Percentiles rank a stretch among this genome's conserved stretches.
These are phyloP conservation scores for Hymenoscyphus scutula DNA, from an alignment of 2,329 filamentous ascomycete species.

Conservation along the genomic window DNA sequence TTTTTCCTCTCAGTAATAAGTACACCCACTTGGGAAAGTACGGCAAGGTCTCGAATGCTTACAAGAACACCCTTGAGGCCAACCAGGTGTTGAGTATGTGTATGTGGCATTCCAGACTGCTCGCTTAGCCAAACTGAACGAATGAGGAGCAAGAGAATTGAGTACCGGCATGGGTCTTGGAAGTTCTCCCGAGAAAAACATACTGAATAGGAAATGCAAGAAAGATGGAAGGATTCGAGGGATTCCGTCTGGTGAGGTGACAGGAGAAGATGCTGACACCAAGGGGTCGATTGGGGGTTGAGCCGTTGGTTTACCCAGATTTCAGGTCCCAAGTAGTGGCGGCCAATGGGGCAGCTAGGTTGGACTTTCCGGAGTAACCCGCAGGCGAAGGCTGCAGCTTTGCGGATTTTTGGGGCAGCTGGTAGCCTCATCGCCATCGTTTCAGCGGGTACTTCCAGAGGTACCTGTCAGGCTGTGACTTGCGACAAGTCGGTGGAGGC, in stretches of 20 bases:
- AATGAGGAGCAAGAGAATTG: background rate
- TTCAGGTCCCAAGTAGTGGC: background rate
- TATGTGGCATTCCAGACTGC: background rate
- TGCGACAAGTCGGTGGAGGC: background rate
- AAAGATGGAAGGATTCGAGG: slow-evolving; percentile 2
- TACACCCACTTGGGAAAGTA: slow-evolving; percentile 1
- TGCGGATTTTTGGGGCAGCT: background rate
- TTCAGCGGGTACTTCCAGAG: background rate
- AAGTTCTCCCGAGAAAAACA: background rate
- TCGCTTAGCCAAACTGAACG: background rate
- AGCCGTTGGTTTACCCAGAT: background rate
- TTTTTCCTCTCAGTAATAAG: background rate
- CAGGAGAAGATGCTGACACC: slow-evolving; percentile 3
- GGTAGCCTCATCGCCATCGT: slow-evolving; percentile 1
- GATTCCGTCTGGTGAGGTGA: background rate
- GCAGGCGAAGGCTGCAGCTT: background rate
- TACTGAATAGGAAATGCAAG: background rate
- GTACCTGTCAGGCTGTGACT: slow-evolving; percentile 2
- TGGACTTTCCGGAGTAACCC: background rate
- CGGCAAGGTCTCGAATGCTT: background rate
- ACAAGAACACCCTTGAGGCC: background rate
- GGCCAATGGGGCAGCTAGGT: background rate
- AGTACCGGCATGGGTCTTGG: background rate
- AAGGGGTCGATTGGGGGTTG: background rate
- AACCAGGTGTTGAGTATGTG: background rate